Evolutionary conservation across 129 eudicot genomes (phyloP).

Genomic region (Centrapalus pauciflorus): DNA sequence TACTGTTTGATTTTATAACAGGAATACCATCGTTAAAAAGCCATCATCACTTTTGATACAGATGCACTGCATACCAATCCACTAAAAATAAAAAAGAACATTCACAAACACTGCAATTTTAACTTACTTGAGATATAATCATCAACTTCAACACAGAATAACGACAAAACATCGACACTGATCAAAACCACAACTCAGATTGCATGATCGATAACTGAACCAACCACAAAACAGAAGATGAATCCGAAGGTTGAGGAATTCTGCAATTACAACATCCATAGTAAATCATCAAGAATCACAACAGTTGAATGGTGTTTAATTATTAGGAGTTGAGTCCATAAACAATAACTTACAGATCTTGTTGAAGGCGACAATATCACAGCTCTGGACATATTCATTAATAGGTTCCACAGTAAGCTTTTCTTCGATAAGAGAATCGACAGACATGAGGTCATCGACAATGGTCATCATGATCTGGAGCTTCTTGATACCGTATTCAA

Average conservation of each 20-base stretch:
- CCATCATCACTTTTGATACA: too few species aligned
- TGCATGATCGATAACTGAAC: too few species aligned
- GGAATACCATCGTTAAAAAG: too few species aligned
- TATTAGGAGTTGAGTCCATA: background rate
- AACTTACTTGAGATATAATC: too few species aligned
- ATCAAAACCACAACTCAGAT: background rate
- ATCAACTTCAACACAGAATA: too few species aligned
- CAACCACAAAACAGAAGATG: too few species aligned
- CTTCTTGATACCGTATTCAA: slow-evolving; percentile 96
- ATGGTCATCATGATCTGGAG: slow-evolving; percentile 91
- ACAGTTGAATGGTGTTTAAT: too few species aligned
- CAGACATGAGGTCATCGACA: slow-evolving; percentile 91
- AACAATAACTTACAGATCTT: slow-evolving; percentile 74
- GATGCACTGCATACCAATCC: too few species aligned
- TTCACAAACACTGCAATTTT: too few species aligned
- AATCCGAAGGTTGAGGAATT: background rate
- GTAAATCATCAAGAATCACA: background rate
- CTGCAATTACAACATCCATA: slow-evolving; percentile 12
- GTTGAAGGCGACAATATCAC: slow-evolving; percentile 95
- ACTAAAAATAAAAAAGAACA: too few species aligned
- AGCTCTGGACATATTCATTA: slow-evolving; percentile 82
- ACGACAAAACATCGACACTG: background rate
- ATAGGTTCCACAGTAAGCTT: slow-evolving; percentile 60
- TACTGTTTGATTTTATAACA: too few species aligned
- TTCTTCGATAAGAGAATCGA: slow-evolving; percentile 73